Base-by-base conservation (phyloP, 2,329 filamentous ascomycete species). In the Monosporascus sp. region DNA sequence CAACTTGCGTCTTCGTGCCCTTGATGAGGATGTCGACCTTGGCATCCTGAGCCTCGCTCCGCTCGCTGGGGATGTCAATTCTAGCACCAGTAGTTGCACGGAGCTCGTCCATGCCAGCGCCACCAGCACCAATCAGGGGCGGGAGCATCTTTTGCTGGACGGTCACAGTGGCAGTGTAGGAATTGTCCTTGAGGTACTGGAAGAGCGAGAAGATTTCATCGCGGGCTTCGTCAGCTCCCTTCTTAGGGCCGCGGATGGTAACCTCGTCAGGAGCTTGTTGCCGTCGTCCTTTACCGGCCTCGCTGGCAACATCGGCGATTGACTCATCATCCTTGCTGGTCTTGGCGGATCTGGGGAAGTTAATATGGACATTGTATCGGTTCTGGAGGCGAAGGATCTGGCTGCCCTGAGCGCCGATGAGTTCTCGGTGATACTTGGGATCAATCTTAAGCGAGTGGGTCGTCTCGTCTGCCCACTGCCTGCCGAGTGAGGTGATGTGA, bases 311-410 rank as follows among this genome's bases (percentile, higher is more conserved):
- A 62, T 93, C 91, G 15, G 78, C 81, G 57, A 81, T 81, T 15
- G 85, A 82, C 54, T 85, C 81, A 53, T 95, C 90, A 55, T 94
- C 89, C 55, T 81, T 78, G 50, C 70, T 74, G 48, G 79, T 76
- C 67, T 91, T 89, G 41, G 76, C 75, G 7, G 78, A 78, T 51
- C 80, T 80, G 11, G 94, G 94, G 78, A 99, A 99, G 74, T 97
- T 93, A 63, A 99, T 94, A 58, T 92, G 86, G 43, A 99, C 94
- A 67, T 88, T 87, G 78, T 99, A 97, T 47, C 92, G 88, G 52
- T 87, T 90, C 73, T 99, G 92, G 24, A 99, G 82, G 60, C 89
- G 87, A 74, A 94, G 94, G 66, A 99, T 93, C 68, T 95, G 89
- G 65, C 79, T 83, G 55, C 94, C 94, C 64, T 89, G 87, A 20